phyloP scores from a whole-genome alignment of 176 grass and related monocot genomes.

The Oropetium thomaeum region DNA sequence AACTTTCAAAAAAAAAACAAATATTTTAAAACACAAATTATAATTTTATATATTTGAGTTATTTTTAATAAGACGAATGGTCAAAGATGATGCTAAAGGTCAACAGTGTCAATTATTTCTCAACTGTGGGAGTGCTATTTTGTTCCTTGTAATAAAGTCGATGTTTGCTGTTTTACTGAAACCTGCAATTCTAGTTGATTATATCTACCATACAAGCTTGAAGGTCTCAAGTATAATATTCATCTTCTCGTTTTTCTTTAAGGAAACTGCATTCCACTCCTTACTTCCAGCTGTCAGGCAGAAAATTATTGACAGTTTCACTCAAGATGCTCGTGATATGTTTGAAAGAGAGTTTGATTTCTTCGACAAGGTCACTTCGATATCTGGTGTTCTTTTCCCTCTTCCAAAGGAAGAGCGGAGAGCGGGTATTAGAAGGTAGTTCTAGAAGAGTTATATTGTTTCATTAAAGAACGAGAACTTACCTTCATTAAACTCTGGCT shows the following conservation, averaged over 20 bases:
- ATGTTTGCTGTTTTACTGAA: slow-evolving; percentile 18
- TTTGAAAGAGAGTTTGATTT: slow-evolving; percentile 87
- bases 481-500: not conserved
- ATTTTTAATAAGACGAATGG: too few species aligned
- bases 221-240: slow-evolving; percentile 5
- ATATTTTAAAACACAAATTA: too few species aligned
- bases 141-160: slow-evolving; percentile 13
- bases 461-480: slow-evolving; percentile 20
- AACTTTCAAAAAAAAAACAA: too few species aligned
- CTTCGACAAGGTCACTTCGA: slow-evolving; percentile 95
- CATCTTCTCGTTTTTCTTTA: slow-evolving; percentile 27
- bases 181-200: slow-evolving; percentile 4
- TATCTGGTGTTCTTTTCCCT: slow-evolving; percentile 96
- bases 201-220: not conserved
- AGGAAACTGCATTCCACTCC: slow-evolving; percentile 73
- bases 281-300: slow-evolving; percentile 75
- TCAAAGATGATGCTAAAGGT: too few species aligned
- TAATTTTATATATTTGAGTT: too few species aligned
- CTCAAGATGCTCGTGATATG: slow-evolving; percentile 71
- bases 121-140: too few species aligned
- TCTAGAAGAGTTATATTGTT: slow-evolving; percentile 25
- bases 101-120: too few species aligned
- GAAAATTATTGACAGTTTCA: slow-evolving; percentile 91
- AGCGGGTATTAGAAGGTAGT: slow-evolving; percentile 89
- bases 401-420: slow-evolving; percentile 93